Evolutionary conservation across 805 yeast species (phyloP).

Genomic region (Ogataea haglerorum): DNA sequence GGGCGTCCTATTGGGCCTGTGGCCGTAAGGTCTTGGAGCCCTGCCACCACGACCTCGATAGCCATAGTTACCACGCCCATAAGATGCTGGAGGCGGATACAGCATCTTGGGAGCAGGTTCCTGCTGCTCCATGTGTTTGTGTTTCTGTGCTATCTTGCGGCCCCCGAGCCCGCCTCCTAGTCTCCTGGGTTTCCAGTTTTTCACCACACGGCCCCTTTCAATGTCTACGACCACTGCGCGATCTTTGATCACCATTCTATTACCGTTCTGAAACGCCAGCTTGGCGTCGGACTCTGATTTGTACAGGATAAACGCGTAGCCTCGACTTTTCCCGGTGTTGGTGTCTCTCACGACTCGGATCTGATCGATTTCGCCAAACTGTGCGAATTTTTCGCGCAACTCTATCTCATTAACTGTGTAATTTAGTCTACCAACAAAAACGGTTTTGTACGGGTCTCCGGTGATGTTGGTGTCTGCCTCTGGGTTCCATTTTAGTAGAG

Average conservation of each 20-base stretch:
- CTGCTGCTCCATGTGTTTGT: conserved; percentile 1
- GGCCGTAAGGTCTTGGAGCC: conserved; percentile 8
- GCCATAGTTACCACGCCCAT: conserved; percentile 7
- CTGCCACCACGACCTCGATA: conserved; percentile 13
- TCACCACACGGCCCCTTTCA: conserved; percentile 63
- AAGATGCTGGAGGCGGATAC: conserved; percentile 21
- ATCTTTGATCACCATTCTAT: conserved; percentile 48
- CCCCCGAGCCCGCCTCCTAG: conserved; percentile 96
- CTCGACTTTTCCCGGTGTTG: conserved; percentile 49
- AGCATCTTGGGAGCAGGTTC: conserved; percentile 10
- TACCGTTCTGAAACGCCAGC: conserved; percentile 56
- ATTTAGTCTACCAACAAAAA: conserved; percentile 72
- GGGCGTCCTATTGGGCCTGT: conserved; percentile 3
- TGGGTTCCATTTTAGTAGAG: conserved; percentile 50
- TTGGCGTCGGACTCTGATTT: conserved; percentile 58
- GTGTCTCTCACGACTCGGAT: conserved; percentile 56
- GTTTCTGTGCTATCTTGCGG: conserved; percentile 15
- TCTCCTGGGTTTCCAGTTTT: conserved; percentile 69
- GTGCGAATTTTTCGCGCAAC: conserved; percentile 55
- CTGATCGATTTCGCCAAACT: conserved; percentile 68
- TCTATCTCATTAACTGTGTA: conserved; percentile 66
- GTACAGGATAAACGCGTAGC: conserved; percentile 82
- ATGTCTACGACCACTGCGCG: conserved; percentile 64
- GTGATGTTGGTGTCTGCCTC: conserved; percentile 49
- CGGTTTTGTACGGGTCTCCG: conserved; percentile 75